phyloP scores from a whole-genome alignment of 371 early-diverging fungal species.

The Encephalitozoon hellem region DNA sequence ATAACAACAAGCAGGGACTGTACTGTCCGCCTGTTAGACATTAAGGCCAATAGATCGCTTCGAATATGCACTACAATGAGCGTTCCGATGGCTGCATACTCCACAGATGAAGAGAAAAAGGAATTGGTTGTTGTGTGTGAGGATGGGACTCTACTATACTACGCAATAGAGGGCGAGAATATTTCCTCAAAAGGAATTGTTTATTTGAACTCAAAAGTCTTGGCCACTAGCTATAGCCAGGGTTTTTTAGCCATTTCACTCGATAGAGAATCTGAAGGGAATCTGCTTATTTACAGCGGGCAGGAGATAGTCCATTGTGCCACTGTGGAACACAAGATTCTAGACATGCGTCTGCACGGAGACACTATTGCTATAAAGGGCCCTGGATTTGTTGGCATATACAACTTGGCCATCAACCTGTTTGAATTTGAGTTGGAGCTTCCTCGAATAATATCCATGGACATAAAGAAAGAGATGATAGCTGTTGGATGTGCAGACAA shows the following conservation, averaged over 20 bases:
- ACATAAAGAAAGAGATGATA: conserved; percentile 20
- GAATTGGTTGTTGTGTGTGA: conserved; percentile 10
- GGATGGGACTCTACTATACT: neutral
- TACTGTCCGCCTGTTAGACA: conserved; percentile 23
- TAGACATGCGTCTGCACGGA: neutral
- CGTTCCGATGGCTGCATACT: conserved; percentile 6
- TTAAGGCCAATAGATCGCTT: neutral
- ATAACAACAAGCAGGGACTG: conserved; percentile 31
- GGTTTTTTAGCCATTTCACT: neutral
- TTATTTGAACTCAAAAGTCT: neutral
- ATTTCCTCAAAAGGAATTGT: neutral
- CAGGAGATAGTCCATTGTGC: conserved; percentile 13
- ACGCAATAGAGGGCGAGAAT: neutral
- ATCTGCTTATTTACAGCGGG: conserved; percentile 6
- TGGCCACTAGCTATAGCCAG: neutral
- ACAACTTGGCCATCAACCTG: conserved; percentile 11
- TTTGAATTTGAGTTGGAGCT: conserved; percentile 33
- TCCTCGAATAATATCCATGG: conserved; percentile 31
- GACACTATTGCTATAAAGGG: conserved; percentile 8
- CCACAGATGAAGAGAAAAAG: neutral
- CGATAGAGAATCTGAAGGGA: neutral
- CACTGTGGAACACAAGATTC: neutral
- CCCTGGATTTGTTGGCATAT: conserved; percentile 21
- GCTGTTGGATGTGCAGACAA: conserved; percentile 41
- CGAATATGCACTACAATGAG: conserved; percentile 2